Base-by-base conservation (phyloP, 306 rosid species). In the Castanea crenata region DNA sequence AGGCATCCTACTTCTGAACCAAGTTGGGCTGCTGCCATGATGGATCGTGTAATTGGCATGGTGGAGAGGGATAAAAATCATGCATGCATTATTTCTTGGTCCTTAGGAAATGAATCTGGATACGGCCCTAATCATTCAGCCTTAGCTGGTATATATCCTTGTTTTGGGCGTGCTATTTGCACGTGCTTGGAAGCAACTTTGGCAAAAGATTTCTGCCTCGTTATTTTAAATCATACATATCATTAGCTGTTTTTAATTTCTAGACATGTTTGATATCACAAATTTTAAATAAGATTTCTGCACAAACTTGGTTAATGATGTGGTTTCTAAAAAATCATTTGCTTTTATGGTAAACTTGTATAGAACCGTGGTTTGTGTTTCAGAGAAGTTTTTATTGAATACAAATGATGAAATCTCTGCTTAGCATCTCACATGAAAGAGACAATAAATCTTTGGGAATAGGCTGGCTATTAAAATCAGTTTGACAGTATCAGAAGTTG, bases 61-160 rank as follows among this genome's bases (percentile, higher is more conserved):
- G 99, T 95, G 76, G 99, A 95, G 93, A 90, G 98, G 82, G 99
- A 95, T 86, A 95, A 95, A 81, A 95, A 95, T 76, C 97, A 95
- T 81, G 76, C 98, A 29, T 95, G 97, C 86, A 92, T 95, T 67
- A 85, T 95, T 56, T 82, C 82, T 31, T 95, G 99, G 99, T 95
- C 99, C 62, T 81, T 95, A 59, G 98, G 99, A 78, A 95, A 95
- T 78, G 99, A 95, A 83, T 77, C 98, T 76, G 98, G 97, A 79
- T 95, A 92, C 69, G 99, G 99, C 75, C 90, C 92, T 76, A 95
- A 95, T 89, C 99, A 95, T 87, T 92, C 85, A 78, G 95, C 98
- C 80, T 81, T 79, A 77, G 97, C 98, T 64, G 97, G 99, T 92
- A 76, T 52, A 44, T 61, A 23, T 70, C 61, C 63, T 78, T 35